phyloP scores from a whole-genome alignment of 148 eudicot species.

The Camellia granthamiana region DNA sequence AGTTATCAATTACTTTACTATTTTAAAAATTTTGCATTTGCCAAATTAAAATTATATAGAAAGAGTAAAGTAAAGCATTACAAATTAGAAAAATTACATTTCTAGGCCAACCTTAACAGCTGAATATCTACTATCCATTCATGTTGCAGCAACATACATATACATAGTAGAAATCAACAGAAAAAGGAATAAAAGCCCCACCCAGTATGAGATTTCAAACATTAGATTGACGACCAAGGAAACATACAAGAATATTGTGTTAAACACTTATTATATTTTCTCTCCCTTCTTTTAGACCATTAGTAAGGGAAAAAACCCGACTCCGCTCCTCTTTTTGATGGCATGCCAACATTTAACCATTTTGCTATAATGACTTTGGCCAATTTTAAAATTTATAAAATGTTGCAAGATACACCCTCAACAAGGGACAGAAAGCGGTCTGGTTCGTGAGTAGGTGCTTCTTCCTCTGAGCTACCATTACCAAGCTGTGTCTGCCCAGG shows the following conservation, averaged over 20 bases:
- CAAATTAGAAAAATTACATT: background rate
- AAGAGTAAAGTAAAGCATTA: background rate
- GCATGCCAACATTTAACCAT: background rate
- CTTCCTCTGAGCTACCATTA: background rate
- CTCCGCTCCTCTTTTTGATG: background rate
- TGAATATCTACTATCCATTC: background rate
- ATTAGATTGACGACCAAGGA: background rate
- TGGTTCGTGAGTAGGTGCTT: too few species aligned
- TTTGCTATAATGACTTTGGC: background rate
- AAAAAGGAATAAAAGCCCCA: background rate
- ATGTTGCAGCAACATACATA: background rate
- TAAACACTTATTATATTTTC: background rate
- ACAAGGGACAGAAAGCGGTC: too few species aligned
- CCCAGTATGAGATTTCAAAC: background rate
- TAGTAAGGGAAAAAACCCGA: background rate
- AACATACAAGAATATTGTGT: background rate
- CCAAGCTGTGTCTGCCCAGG: too few species aligned
- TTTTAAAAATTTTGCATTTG: background rate
- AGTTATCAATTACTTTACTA: background rate
- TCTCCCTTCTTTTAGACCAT: background rate
- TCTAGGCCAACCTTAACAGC: background rate
- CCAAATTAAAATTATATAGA: background rate
- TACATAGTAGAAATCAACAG: background rate
- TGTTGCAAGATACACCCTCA: too few species aligned
- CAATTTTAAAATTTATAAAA: background rate